phyloP scores from a whole-genome alignment of 2,329 filamentous ascomycete genomes.

The Colletotrichum chlorophyti region DNA sequence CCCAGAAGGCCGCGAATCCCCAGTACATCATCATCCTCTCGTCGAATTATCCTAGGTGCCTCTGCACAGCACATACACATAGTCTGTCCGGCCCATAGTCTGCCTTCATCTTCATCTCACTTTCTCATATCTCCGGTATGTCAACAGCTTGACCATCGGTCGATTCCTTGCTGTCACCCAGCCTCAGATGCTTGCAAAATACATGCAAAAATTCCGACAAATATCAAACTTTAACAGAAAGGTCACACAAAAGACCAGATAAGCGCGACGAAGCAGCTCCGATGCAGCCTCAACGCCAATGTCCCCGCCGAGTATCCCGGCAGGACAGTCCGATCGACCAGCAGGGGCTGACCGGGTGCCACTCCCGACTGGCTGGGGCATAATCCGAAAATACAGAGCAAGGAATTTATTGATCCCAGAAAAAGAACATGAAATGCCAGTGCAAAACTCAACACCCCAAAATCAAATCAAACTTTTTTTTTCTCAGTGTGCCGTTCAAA shows the following conservation, averaged over 20 bases:
- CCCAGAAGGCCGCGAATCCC: slow-evolving; percentile 13
- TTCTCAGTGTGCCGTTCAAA: slow-evolving; percentile 16
- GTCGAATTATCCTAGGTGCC: slow-evolving; percentile 11
- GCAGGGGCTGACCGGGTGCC: neutral
- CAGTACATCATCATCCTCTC: slow-evolving; percentile 7
- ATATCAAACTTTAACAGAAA: slow-evolving; percentile 12
- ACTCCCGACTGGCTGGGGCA: neutral
- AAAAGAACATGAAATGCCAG: slow-evolving; percentile 11
- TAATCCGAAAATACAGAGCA: neutral
- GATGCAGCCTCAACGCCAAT: slow-evolving; percentile 27
- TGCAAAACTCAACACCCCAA: slow-evolving; percentile 13
- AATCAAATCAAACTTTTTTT: slow-evolving; percentile 27
- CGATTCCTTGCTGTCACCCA: slow-evolving; percentile 12
- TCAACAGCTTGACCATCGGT: slow-evolving; percentile 4
- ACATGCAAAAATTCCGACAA: slow-evolving; percentile 8
- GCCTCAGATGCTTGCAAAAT: slow-evolving; percentile 21
- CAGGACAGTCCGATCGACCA: neutral
- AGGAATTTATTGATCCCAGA: neutral
- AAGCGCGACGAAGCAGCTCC: slow-evolving; percentile 12
- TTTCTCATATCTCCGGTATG: slow-evolving; percentile 14
- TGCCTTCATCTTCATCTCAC: slow-evolving; percentile 10
- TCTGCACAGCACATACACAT: neutral
- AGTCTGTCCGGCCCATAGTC: slow-evolving; percentile 1
- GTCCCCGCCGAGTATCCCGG: neutral
- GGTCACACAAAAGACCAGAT: slow-evolving; percentile 1